A percentile compares a stretch with the other conserved stretches of the same genome.
Evolutionary conservation across 805 yeast genomes (phyloP).

Genomic region (Limtongozyma cylindracea): DNA sequence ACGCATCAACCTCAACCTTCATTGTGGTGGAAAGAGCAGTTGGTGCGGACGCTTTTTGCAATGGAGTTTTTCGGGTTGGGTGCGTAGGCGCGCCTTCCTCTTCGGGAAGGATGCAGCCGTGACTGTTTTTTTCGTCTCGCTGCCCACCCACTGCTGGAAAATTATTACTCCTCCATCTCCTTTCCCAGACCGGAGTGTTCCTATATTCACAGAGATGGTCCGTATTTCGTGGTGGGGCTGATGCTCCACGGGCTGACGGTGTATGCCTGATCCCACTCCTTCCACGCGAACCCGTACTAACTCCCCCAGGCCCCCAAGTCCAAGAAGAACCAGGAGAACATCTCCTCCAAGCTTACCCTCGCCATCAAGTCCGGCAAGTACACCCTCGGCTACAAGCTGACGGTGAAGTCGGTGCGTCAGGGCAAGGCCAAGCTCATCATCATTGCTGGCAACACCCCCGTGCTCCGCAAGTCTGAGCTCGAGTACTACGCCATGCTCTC

Average conservation of each 20-base stretch:
- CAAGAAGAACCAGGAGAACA: slow-evolving; percentile 67
- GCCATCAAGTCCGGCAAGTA: slow-evolving; percentile 98
- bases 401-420: slow-evolving; percentile 93
- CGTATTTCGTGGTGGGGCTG: slow-evolving; percentile 16
- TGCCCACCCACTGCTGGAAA: background rate
- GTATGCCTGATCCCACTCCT: background rate
- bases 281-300: slow-evolving; percentile 8
- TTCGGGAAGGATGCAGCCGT: too few relatives aligned
- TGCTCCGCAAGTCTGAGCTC: slow-evolving; percentile 97
- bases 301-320: slow-evolving; percentile 74
- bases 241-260: background rate
- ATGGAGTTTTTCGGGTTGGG: too few relatives aligned
- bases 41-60: too few relatives aligned
- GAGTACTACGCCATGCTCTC: slow-evolving; percentile 99
- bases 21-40: too few relatives aligned
- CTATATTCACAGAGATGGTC: slow-evolving; percentile 74
- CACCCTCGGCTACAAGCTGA: slow-evolving; percentile 98
- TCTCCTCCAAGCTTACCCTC: slow-evolving; percentile 95
- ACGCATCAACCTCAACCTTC: slow-evolving; percentile 99
- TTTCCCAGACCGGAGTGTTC: slow-evolving; percentile 81
- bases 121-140: too few relatives aligned
- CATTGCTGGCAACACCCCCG: slow-evolving; percentile 99
- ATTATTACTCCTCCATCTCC: slow-evolving; percentile 1
- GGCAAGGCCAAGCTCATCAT: slow-evolving; percentile 97
- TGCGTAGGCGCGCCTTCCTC: too few relatives aligned